Evolutionary conservation across 1,284 basidiomycete genomes (phyloP), one percentile per base, ranked within the genome.

Genomic region (Leccinum subrobustum): DNA sequence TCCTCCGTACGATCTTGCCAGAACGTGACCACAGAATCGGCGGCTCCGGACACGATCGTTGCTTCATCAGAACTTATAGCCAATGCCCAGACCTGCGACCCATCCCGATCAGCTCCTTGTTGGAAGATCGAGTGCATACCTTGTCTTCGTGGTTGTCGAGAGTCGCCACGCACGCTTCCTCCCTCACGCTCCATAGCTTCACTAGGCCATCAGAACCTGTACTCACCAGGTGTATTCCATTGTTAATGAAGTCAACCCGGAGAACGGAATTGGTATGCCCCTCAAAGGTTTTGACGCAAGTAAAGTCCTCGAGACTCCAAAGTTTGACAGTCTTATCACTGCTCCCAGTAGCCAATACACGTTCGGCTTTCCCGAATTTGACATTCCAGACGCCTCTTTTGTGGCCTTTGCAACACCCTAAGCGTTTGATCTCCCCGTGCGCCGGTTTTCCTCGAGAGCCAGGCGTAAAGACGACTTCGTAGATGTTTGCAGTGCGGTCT

Each of bases 211-310:
- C 97, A 12, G 93, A 93, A 1, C 90, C 95, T 16, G 92, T 82
- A 60, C 92, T 96, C 27, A 95, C 86, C 48, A 99, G 78, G 77
- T 98, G 95, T 81, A 87, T 83, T 7, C 95, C 96, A 27, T 78
- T 71, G 64, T 91, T 92, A 50, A 98, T 71, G 74, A 98, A 99
- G 68, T 93, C 91, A 25, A 98, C 89, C 44, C 95, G 82, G 53
- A 99, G 78, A n/a, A 99, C 95, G 4, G 94, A 95, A 76, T 98
- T 98, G 4, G 95, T 95, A 75, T 99, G 97, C 0, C 96, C 95
- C 76, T 98, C 96, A 67, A 97, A 95, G 31, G 96, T 98, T 83
- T 95, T 95, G 61, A 96, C 75, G 73, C 95, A 96, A 25, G 89
- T 85, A 74, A 90, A 96, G 71, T 96, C 94, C 65, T 95, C 92